Evolutionary conservation across 139 green algal genomes (phyloP), one percentile per base, ranked within the genome.

Genomic region (Haematococcus lacustris): DNA sequence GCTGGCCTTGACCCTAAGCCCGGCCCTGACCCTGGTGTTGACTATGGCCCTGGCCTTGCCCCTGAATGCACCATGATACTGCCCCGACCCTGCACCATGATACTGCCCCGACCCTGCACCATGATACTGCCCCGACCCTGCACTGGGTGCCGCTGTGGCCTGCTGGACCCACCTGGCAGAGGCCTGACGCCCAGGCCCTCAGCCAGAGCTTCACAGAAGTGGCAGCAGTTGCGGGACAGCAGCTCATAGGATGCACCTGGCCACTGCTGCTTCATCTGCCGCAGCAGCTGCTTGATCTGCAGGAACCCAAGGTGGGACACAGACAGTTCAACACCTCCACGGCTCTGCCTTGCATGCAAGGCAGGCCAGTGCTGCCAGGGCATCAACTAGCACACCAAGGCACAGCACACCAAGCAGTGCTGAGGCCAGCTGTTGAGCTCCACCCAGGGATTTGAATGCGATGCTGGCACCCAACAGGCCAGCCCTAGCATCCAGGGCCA

Each of bases 181-280:
- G 71, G 66, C 38, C 67, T 76, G 41, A 59, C 35, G n/a, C 66
- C 17, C 30, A 76, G 50, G 35, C 73, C 64, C 17, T 25, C 5
- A 25, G 32, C 53, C 5, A 71, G 38, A 23, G 71, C 61, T 30
- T 71, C 85, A 41, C 87, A 93, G 53, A 94, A 94, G 76, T 92
- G 85, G 75, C 89, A 92, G 76, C 89, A 94, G 73, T 94, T 94
- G 28, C 72, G 81, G 7, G 43, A 59, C 41, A 93, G 77, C 43
- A 93, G 74, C 68, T 94, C 89, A 66, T 94, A 94, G 17, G 59
- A 71, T 23, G n/a, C 13, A 1, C 86, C 86, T 4, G 51, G 63
- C 85, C 86, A 93, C 33, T 82, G 38, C 33, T 70, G 28, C 21
- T 77, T 77, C 32, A 92, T 43, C 61, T 71, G 53, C 34, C 34